Percentiles rank a stretch among this genome's conserved stretches.
Conservation (phyloP, 2,329 filamentous ascomycete species). For the Aspergillus carbonarius region DNA sequence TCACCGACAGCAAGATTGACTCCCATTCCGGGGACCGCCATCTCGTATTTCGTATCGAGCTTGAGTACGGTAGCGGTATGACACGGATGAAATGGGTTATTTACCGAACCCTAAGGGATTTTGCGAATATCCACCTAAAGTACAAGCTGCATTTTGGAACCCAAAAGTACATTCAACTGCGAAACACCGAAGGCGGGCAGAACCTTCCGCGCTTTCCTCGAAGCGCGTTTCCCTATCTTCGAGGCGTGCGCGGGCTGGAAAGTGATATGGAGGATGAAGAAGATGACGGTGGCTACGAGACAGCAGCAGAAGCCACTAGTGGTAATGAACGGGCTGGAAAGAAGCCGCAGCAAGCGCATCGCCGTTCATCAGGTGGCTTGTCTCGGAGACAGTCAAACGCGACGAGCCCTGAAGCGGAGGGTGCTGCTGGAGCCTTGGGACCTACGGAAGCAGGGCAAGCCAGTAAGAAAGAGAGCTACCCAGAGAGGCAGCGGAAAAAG, state of each 20-base stretch:
- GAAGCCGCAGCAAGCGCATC: slow-evolving; percentile 42
- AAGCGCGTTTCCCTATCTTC: slow-evolving; percentile 84
- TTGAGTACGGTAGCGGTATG: slow-evolving; percentile 93
- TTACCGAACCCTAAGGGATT: slow-evolving; percentile 80
- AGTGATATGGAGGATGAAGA: slow-evolving; percentile 75
- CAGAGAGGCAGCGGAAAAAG: slow-evolving; percentile 78
- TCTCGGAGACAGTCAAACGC: slow-evolving; percentile 60
- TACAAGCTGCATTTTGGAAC: slow-evolving; percentile 86
- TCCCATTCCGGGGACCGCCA: slow-evolving; percentile 63
- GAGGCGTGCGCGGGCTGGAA: slow-evolving; percentile 74
- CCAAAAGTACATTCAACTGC: slow-evolving; percentile 74
- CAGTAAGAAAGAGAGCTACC: slow-evolving; percentile 59
- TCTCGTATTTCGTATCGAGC: slow-evolving; percentile 82
- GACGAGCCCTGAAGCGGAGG: slow-evolving; percentile 39
- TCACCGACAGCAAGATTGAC: slow-evolving; percentile 76
- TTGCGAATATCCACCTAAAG: slow-evolving; percentile 87
- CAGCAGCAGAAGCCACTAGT: slow-evolving; percentile 64
- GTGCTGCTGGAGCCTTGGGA: slow-evolving; percentile 34
- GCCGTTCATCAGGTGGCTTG: slow-evolving; percentile 57
- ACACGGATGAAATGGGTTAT: slow-evolving; percentile 98
- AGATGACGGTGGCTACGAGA: slow-evolving; percentile 48
- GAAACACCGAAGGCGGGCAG: slow-evolving; percentile 65
- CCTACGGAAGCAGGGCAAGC: slow-evolving; percentile 37
- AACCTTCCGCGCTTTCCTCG: slow-evolving; percentile 89
- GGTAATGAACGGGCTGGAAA: slow-evolving; percentile 61